Base-by-base conservation (phyloP, 2,329 filamentous ascomycete species). In the Talaromyces marneffei region DNA sequence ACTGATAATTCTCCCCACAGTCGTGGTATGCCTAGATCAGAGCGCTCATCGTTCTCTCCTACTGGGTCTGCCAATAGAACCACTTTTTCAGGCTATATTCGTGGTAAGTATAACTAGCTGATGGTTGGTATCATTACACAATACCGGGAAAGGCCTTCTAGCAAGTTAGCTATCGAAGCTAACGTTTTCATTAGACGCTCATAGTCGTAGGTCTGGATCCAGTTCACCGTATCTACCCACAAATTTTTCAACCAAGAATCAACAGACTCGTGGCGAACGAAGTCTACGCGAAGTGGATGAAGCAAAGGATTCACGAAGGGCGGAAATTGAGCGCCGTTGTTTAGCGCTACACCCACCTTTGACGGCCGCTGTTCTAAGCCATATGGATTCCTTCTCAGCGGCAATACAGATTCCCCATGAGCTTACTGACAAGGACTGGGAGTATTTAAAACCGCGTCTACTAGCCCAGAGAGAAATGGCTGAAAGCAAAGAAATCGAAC, bases 361-460 rank as follows among this genome's bases (percentile, higher is more conserved):
- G 61, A 76, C 79, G 54, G 75, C 85, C 40, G 81, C 80, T 65
- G 79, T 89, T 44, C 78, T 92, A 61, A 82, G 82, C 60, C 86
- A 88, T 68, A 89, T 91, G 74, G 83, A 88, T 52, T 86, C 88
- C 1, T 93, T 91, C 72, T 85, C 88, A 69, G 88, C 87, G 39
- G 87, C 90, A 31, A 82, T 89, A 50, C 85, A 90, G 65, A 88
- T 91, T 39, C 83, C 84, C 9, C 81, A 83, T 25, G 86, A 87
- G 20, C 77, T 93, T 67, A 86, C 84, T 65, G 87, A 91, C 62
- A 78, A 80, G 59, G 84, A 86, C 3, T 93, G 89, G 90, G 82
- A 84, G 56, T 75, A 87, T 57, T 78, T 92, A 37, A 85, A 86
- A 67, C 85, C 86, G 54, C 85, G 86, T 62, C 78, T 93, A 14